Conservation (phyloP, 1,284 basidiomycete genomes). For the Fomitopsis schrenkii region DNA sequence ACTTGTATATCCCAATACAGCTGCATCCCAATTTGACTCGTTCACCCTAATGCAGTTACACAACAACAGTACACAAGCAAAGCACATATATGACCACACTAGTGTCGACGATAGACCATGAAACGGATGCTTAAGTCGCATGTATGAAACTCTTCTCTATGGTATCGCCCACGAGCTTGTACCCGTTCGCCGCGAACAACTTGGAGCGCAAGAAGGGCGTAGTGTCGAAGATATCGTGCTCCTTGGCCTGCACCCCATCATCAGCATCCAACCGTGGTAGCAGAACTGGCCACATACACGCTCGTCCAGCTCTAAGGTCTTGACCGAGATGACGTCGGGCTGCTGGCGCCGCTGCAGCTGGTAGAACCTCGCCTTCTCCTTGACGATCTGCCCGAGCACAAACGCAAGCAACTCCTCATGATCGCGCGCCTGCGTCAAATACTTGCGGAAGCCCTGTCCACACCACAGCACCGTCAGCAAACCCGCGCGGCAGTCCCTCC, state of each 20-base stretch:
- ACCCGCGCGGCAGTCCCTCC: background rate
- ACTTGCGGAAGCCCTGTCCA: slow-evolving; percentile 89
- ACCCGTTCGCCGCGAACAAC: slow-evolving; percentile 90
- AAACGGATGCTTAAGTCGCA: slow-evolving; percentile 11
- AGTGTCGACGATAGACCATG: background rate
- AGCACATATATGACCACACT: background rate
- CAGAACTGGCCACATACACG: slow-evolving; percentile 46
- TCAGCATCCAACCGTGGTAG: background rate
- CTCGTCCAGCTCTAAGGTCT: slow-evolving; percentile 78
- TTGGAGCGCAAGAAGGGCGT: slow-evolving; percentile 82
- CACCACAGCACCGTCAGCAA: slow-evolving; percentile 1
- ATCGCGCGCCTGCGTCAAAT: slow-evolving; percentile 91
- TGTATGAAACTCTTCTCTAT: slow-evolving; percentile 66
- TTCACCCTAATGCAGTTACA: background rate
- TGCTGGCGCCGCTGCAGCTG: slow-evolving; percentile 75
- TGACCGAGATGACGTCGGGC: slow-evolving; percentile 72
- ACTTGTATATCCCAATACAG: background rate
- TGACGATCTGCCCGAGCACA: slow-evolving; percentile 91
- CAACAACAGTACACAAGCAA: background rate
- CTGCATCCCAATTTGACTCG: background rate
- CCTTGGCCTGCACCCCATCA: slow-evolving; percentile 67
- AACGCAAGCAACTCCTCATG: slow-evolving; percentile 95
- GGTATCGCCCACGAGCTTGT: slow-evolving; percentile 59
- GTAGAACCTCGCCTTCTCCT: slow-evolving; percentile 87
- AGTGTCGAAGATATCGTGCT: slow-evolving; percentile 92